A percentile compares a stretch with the other conserved stretches of the same genome.
Evolutionary conservation across 2,329 filamentous ascomycete genomes (phyloP).

Genomic region (Hymenotorrendiella dingleyae): DNA sequence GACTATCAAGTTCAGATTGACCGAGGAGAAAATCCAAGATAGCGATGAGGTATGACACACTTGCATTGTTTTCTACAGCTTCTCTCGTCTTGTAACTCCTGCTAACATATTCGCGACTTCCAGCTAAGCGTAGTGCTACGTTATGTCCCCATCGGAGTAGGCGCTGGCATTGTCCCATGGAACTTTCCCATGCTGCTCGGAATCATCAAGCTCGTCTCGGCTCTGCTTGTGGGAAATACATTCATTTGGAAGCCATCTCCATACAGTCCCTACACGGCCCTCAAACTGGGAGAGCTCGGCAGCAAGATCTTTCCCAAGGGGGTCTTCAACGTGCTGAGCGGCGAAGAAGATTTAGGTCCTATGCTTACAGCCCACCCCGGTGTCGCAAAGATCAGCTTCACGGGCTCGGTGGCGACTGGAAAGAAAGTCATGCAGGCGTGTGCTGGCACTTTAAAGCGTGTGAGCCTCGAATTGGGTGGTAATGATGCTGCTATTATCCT

Average conservation of each 20-base stretch:
- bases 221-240: conserved; percentile 46
- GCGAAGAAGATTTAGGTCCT: conserved; percentile 48
- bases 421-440: conserved; percentile 44
- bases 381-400: conserved; percentile 54
- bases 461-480: conserved; percentile 39
- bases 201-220: conserved; percentile 44
- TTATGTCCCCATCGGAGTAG: conserved; percentile 43
- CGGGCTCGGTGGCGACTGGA: conserved; percentile 47
- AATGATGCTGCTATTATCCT: conserved; percentile 48
- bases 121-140: no score
- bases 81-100: no score
- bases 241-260: conserved; percentile 54
- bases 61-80: no score
- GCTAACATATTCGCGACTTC: no score
- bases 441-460: conserved; percentile 43
- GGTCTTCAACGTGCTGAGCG: conserved; percentile 51
- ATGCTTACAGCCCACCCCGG: conserved; percentile 47
- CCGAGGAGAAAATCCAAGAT: no score
- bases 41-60: no score
- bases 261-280: conserved; percentile 46
- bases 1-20: no score
- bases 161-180: conserved; percentile 54
- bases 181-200: conserved; percentile 47
- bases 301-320: conserved; percentile 46
- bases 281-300: conserved; percentile 47